phyloP scores from a whole-genome alignment of 805 yeast species.

The Yamadazyma paraphyllophila region DNA sequence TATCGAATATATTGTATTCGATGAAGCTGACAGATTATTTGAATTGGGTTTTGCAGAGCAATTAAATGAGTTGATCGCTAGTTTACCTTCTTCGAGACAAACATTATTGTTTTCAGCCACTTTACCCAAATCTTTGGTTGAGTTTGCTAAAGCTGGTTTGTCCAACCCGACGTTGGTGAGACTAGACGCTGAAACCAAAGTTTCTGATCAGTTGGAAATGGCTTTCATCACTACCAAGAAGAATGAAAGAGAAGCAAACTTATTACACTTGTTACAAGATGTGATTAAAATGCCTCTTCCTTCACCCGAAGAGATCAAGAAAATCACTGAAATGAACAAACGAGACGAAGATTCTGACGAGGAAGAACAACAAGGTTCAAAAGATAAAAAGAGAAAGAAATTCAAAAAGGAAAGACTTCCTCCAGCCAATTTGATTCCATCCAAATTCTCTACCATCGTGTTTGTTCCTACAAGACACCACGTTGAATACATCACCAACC shows the following conservation, averaged over 20 bases:
- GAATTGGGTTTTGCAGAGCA: slow-evolving; percentile 97
- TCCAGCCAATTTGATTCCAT: slow-evolving; percentile 79
- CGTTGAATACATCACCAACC: slow-evolving; percentile 79
- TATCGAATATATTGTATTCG: slow-evolving; percentile 89
- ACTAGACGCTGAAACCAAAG: slow-evolving; percentile 87
- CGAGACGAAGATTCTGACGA: slow-evolving; percentile 53
- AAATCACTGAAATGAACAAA: slow-evolving; percentile 47
- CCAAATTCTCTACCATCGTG: slow-evolving; percentile 81
- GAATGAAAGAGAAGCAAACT: slow-evolving; percentile 86
- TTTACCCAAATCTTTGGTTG: slow-evolving; percentile 85
- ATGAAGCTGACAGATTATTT: slow-evolving; percentile 94
- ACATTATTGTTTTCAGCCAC: slow-evolving; percentile 93
- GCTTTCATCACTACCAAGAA: slow-evolving; percentile 77
- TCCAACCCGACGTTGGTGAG: slow-evolving; percentile 89
- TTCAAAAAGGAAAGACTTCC: slow-evolving; percentile 61
- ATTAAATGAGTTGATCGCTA: slow-evolving; percentile 79
- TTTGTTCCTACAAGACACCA: slow-evolving; percentile 98
- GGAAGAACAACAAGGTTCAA: slow-evolving; percentile 43
- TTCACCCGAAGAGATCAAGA: slow-evolving; percentile 61
- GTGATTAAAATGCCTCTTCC: slow-evolving; percentile 84
- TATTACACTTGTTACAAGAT: slow-evolving; percentile 73
- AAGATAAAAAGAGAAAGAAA: slow-evolving; percentile 36
- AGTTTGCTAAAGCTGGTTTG: slow-evolving; percentile 96
- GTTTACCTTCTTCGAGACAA: slow-evolving; percentile 81
- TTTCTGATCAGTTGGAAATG: slow-evolving; percentile 90